Percentiles rank a stretch among this genome's conserved stretches.
Evolutionary conservation across 495 filamentous ascomycete genomes (phyloP).

Genomic region (Aspergillus nidulans): DNA sequence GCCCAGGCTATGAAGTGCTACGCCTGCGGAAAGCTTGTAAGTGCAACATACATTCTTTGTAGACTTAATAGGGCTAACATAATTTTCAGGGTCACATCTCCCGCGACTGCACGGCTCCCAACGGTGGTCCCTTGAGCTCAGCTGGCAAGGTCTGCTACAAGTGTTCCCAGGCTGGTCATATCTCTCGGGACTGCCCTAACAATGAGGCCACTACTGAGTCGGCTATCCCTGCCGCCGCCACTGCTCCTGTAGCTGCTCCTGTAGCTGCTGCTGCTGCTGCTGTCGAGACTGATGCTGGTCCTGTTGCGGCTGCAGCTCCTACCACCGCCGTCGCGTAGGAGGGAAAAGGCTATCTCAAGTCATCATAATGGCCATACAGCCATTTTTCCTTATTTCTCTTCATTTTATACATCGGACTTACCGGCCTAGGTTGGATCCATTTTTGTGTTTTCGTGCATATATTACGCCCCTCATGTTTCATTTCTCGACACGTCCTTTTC

Average conservation of each 20-base stretch:
- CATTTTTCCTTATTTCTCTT: constrained; percentile 26
- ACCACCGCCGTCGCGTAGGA: constrained; percentile 54
- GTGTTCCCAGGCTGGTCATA: constrained; percentile 92
- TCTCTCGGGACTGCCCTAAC: constrained; percentile 83
- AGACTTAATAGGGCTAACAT: background rate
- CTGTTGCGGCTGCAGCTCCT: constrained; percentile 44
- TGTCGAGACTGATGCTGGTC: constrained; percentile 20
- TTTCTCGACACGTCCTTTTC: constrained; percentile 21
- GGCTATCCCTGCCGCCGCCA: constrained; percentile 28
- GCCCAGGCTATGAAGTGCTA: constrained; percentile 99
- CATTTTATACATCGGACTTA: constrained; percentile 25
- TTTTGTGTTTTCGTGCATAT: constrained; percentile 41
- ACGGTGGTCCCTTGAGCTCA: constrained; percentile 91
- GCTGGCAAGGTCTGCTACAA: constrained; percentile 98
- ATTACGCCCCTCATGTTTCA: constrained; percentile 29
- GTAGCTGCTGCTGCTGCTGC: constrained; percentile 31
- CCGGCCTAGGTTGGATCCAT: constrained; percentile 22
- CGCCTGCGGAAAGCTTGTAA: constrained; percentile 87
- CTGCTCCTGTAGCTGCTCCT: constrained; percentile 37
- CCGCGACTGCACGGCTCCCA: constrained; percentile 94
- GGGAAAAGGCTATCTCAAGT: constrained; percentile 9
- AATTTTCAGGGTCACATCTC: constrained; percentile 78
- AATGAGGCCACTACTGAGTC: constrained; percentile 48
- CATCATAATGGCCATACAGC: constrained; percentile 16
- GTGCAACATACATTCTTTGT: constrained; percentile 11